phyloP scores from a whole-genome alignment of 2,329 filamentous ascomycete genomes.

The Proliferodiscus dingleyae region DNA sequence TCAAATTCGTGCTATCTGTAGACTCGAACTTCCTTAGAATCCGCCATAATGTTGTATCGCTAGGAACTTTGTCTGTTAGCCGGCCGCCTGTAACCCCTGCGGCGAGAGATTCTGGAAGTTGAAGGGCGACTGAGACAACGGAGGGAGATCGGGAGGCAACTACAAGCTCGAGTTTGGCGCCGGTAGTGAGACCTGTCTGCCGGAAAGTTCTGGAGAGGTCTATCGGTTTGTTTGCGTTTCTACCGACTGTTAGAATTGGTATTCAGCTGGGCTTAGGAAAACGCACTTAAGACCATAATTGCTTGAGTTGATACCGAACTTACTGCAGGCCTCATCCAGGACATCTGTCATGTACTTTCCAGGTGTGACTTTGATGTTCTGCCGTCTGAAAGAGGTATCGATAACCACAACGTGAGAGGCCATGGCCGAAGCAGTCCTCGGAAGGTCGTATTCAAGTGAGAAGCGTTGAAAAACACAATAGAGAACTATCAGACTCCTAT shows the following conservation, averaged over 20 bases:
- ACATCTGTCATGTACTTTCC: conserved; percentile 79
- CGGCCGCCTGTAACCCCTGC: conserved; percentile 59
- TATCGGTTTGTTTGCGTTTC: conserved; percentile 77
- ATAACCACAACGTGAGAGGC: conserved; percentile 85
- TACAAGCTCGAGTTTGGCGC: conserved; percentile 89
- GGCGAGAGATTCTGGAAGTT: conserved; percentile 70
- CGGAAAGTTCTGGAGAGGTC: conserved; percentile 83
- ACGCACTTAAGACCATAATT: conserved; percentile 76
- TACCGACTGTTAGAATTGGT: conserved; percentile 33
- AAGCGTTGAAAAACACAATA: no score
- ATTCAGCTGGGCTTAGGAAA: neutral
- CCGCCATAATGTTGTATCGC: conserved; percentile 83
- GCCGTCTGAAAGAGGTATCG: conserved; percentile 70
- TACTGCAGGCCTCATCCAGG: conserved; percentile 79
- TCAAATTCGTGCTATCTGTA: conserved; percentile 56
- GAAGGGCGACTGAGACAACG: conserved; percentile 82
- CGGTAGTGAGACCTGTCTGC: conserved; percentile 73
- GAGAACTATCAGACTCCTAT: neutral
- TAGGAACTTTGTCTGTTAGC: conserved; percentile 79
- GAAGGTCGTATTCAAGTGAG: no score
- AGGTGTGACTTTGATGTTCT: conserved; percentile 77
- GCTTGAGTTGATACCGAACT: conserved; percentile 56
- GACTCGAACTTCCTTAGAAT: conserved; percentile 87
- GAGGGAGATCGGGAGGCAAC: conserved; percentile 80
- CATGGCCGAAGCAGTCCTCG: conserved; percentile 45